Percentiles rank a stretch among this genome's conserved stretches.
These are phyloP conservation scores for Gaeumannomyces sp. DNA, from an alignment of 2,329 filamentous ascomycete species.

Conservation along the genomic window DNA sequence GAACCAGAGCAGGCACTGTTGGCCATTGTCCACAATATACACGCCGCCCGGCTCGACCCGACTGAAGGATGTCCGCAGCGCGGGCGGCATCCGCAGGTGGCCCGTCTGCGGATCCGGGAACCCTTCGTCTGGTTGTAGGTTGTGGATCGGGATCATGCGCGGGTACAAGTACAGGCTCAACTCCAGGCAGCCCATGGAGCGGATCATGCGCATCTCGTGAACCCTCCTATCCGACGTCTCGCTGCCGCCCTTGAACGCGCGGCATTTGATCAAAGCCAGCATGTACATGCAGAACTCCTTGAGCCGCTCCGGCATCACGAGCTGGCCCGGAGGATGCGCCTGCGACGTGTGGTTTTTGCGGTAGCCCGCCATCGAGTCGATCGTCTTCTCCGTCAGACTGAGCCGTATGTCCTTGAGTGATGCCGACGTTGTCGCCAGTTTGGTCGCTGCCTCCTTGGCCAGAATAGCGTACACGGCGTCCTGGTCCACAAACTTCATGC, in stretches of 20 bases:
- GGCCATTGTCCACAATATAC: slow-evolving; percentile 93
- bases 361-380: slow-evolving; percentile 87
- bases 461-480: slow-evolving; percentile 85
- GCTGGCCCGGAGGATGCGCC: slow-evolving; percentile 79
- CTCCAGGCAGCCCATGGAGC: slow-evolving; percentile 79
- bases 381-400: slow-evolving; percentile 80
- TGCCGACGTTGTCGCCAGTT: slow-evolving; percentile 63
- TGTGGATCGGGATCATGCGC: slow-evolving; percentile 86
- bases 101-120: slow-evolving; percentile 85
- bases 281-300: slow-evolving; percentile 98
- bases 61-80: slow-evolving; percentile 76
- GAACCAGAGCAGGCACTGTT: slow-evolving; percentile 86
- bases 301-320: slow-evolving; percentile 90
- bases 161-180: slow-evolving; percentile 91
- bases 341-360: slow-evolving; percentile 83
- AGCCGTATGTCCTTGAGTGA: slow-evolving; percentile 79
- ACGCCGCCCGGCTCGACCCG: slow-evolving; percentile 88
- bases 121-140: slow-evolving; percentile 77
- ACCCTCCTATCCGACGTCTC: slow-evolving; percentile 87
- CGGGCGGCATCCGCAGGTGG: slow-evolving; percentile 75
- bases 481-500: slow-evolving; percentile 91
- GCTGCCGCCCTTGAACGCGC: slow-evolving; percentile 87
- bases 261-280: slow-evolving; percentile 79
- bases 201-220: slow-evolving; percentile 86
- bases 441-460: slow-evolving; percentile 89